Conservation (phyloP, 78 protist genomes). For the Cavenderia fasciculata region DNA sequence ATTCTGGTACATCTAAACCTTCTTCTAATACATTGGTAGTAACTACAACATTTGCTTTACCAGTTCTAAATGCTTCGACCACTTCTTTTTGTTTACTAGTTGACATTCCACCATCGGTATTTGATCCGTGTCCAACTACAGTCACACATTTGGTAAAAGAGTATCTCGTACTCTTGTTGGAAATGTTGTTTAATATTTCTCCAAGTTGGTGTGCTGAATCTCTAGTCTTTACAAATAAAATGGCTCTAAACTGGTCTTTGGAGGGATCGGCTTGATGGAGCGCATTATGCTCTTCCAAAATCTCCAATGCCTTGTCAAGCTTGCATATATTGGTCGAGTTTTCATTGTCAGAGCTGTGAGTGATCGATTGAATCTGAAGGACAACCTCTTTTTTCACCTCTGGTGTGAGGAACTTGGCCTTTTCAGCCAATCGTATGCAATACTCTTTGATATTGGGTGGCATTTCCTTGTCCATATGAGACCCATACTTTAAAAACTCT, state of each 20-base stretch:
- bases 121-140: slow-evolving; percentile 2
- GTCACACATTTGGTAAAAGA: background rate
- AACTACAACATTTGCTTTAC: slow-evolving; percentile 1
- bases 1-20: slow-evolving; percentile 54
- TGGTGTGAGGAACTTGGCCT: no score
- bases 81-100: background rate
- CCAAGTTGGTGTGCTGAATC: background rate
- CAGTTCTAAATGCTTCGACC: background rate
- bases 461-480: no score
- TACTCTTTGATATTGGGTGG: no score
- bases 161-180: background rate
- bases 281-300: background rate
- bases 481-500: no score
- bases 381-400: no score
- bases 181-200: background rate
- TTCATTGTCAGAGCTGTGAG: background rate
- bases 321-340: background rate
- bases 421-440: no score
- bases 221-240: slow-evolving; percentile 26
- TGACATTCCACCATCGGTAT: slow-evolving; percentile 10
- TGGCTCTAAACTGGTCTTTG: background rate
- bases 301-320: background rate
- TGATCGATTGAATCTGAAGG: background rate
- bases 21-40: slow-evolving; percentile 41
- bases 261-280: background rate